Percentiles rank a stretch among this genome's conserved stretches.
Evolutionary conservation across 306 rosid species (phyloP).

Genomic region (Astragalus glycyphyllos): DNA sequence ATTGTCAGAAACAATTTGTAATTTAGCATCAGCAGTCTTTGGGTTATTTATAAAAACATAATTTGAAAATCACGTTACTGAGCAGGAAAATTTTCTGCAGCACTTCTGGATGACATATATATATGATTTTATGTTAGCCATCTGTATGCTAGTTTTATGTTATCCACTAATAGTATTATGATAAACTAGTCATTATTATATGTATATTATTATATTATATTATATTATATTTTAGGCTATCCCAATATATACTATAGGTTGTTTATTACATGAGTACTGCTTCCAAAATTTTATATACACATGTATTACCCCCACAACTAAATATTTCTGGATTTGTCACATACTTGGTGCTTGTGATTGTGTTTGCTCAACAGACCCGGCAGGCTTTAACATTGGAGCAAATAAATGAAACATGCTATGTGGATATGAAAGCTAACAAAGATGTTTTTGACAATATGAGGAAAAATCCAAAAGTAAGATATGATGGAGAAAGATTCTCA

Average conservation of each 20-base stretch:
- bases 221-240: too few species aligned
- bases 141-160: constrained; percentile 1
- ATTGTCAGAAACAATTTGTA: not conserved
- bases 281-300: too few species aligned
- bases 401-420: constrained; percentile 84
- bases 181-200: too few species aligned
- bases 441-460: constrained; percentile 89
- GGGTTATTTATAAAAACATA: constrained; percentile 1
- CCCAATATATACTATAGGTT: too few species aligned
- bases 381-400: constrained; percentile 79
- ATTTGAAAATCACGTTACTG: not conserved
- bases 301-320: too few species aligned
- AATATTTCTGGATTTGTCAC: too few species aligned
- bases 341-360: constrained; percentile 11
- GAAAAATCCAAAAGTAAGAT: constrained; percentile 86
- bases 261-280: too few species aligned
- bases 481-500: constrained; percentile 84
- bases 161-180: too few species aligned
- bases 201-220: too few species aligned
- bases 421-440: constrained; percentile 80
- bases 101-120: not conserved
- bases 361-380: constrained; percentile 69
- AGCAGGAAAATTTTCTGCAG: not conserved
- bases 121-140: constrained; percentile 8
- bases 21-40: not conserved